Base-by-base conservation (phyloP, 192 early-diverging fungal species). In the Coemansia sp. region DNA sequence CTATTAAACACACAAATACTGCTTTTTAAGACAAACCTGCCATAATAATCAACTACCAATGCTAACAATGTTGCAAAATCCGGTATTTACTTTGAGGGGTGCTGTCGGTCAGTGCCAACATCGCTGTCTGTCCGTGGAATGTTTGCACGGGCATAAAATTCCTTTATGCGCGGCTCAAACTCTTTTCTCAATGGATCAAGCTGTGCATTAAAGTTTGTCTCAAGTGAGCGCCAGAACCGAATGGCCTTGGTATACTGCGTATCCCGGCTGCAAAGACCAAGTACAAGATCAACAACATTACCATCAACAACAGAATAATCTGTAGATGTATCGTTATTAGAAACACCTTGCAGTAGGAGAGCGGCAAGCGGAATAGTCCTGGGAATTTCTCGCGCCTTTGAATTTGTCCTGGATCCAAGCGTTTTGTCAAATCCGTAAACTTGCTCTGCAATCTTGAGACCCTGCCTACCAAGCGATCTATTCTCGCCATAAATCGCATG, bases 191-290 rank as follows among this genome's bases (percentile, higher is more conserved):
- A 23, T 8, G 67, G 67, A 19, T 62, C 67, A 19, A 79, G 24
- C 12, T 66, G 49, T 9, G 19, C 25, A 16, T 49, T 31, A 71
- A 71, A 74, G 49, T 73, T 58, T 10, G 27, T 31, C 58, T 74
- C 62, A 5, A 80, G 57, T 18, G 72, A 74, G 38, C 53, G 57
- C 78, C 78, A 81, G 56, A 81, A 76, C 16, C 78, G 78, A n/a
- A 68, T 47, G 1, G 69, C 74, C 64, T 81, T 81, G 38, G 62
- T 62, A 7, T 47, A 47, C 67, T 76, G 59, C 32, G 55, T 27
- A 38, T 76, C 78, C 28, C 74, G 65, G 26, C 28, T 14, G 30
- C 78, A 81, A 12, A 81, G 64, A 1, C 65, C 70, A 22, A 81
- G 52, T 2, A 58, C 71, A 51, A 81, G 56, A 0, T 64, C 71